A percentile compares a stretch with the other conserved stretches of the same genome.
Conservation (phyloP, 106 monocot genomes). For the Dioscorea alata region DNA sequence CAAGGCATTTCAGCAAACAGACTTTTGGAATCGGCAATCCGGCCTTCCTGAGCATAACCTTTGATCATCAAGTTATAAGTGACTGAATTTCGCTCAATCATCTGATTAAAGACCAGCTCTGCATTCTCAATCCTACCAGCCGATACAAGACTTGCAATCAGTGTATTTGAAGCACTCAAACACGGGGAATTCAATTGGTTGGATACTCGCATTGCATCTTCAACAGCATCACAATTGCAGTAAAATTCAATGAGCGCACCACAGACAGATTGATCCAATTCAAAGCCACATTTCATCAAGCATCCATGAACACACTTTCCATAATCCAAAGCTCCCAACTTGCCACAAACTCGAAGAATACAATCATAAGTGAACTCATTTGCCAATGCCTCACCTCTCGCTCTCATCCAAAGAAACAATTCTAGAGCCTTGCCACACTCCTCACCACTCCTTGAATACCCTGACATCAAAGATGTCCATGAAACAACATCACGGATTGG, state of each 20-base stretch:
- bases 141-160: conserved; percentile 22
- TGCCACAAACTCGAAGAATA: conserved; percentile 23
- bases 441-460: conserved; percentile 5
- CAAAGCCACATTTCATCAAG: conserved; percentile 18
- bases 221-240: conserved; percentile 8
- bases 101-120: conserved; percentile 18
- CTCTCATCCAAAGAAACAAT: conserved; percentile 17
- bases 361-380: conserved; percentile 36
- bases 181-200: conserved; percentile 9
- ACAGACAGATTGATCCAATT: conserved; percentile 9
- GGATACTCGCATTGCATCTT: conserved; percentile 15
- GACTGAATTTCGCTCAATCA: conserved; percentile 11
- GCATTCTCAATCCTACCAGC: conserved; percentile 17
- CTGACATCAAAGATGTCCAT: conserved; percentile 36
- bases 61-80: conserved; percentile 41
- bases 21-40: conserved; percentile 15
- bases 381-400: not conserved
- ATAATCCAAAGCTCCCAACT: conserved; percentile 14
- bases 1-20: conserved; percentile 34
- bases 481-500: conserved; percentile 21
- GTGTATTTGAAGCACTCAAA: conserved; percentile 17
- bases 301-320: conserved; percentile 28
- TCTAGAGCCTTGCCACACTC: conserved; percentile 17
- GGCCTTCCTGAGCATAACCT: conserved; percentile 24
- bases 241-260: conserved; percentile 35